phyloP scores from a whole-genome alignment of 257 asterid species.

The Lithospermum erythrorhizon region DNA sequence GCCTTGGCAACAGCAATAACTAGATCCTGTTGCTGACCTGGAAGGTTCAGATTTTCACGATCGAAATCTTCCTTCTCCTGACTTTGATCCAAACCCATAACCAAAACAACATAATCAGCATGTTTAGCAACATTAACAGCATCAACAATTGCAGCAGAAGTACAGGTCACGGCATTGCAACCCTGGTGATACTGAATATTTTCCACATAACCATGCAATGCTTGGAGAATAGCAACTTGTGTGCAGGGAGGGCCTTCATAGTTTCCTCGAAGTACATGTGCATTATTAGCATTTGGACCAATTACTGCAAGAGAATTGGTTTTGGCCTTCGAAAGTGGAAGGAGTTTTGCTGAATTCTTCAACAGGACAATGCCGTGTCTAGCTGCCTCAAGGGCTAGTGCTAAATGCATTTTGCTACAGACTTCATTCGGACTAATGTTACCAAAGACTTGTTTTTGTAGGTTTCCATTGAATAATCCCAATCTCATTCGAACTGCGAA shows the following conservation, averaged over 20 bases:
- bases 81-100: slow-evolving; percentile 60
- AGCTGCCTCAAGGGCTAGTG: slow-evolving; percentile 54
- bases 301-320: slow-evolving; percentile 40
- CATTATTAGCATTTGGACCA: slow-evolving; percentile 44
- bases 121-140: slow-evolving; percentile 22
- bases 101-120: slow-evolving; percentile 40
- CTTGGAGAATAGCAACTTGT: slow-evolving; percentile 39
- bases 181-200: slow-evolving; percentile 25
- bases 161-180: slow-evolving; percentile 36
- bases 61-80: slow-evolving; percentile 42
- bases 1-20: slow-evolving; percentile 30
- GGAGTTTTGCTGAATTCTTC: slow-evolving; percentile 38
- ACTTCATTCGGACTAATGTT: slow-evolving; percentile 25
- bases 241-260: slow-evolving; percentile 58
- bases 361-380: slow-evolving; percentile 54
- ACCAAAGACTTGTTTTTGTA: slow-evolving; percentile 33
- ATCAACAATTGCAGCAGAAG: slow-evolving; percentile 22
- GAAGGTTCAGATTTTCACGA: slow-evolving; percentile 37
- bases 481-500: slow-evolving; percentile 57
- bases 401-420: slow-evolving; percentile 43
- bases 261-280: slow-evolving; percentile 32
- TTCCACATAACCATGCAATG: slow-evolving; percentile 23
- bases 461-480: slow-evolving; percentile 50
- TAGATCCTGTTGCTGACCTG: slow-evolving; percentile 43
- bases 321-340: slow-evolving; percentile 41